phyloP scores from a whole-genome alignment of 305 asterid species.

The Solanum aculeatissimum region DNA sequence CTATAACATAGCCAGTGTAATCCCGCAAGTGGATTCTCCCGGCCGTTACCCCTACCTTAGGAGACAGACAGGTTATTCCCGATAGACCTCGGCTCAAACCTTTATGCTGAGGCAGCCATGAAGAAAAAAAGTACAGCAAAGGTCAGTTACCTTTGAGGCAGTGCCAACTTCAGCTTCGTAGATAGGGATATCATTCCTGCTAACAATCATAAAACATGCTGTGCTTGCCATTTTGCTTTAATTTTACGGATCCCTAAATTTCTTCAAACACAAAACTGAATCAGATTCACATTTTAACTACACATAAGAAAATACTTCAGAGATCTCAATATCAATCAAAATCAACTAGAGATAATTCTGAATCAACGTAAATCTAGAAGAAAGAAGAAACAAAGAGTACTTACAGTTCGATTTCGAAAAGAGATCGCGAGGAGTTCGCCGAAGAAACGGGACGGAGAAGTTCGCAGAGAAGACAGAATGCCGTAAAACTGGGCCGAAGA shows the following conservation, averaged over 20 bases:
- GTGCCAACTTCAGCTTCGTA: slow-evolving; percentile 95
- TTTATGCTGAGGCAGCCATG: not conserved
- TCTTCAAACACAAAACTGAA: not conserved
- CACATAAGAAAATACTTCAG: not conserved
- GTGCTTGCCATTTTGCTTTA: slow-evolving; percentile 47
- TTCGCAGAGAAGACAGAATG: not conserved
- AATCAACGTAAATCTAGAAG: not conserved
- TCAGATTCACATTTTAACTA: not conserved
- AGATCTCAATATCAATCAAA: not conserved
- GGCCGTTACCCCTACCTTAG: not conserved
- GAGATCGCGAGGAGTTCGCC: not conserved
- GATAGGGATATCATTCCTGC: slow-evolving; percentile 80
- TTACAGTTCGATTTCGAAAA: not conserved
- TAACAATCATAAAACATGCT: slow-evolving; percentile 83
- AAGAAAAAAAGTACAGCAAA: not conserved
- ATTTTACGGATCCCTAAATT: not conserved
- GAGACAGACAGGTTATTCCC: not conserved
- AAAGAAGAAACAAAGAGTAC: not conserved
- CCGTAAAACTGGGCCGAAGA: not conserved
- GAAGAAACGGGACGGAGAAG: not conserved
- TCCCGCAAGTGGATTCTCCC: not conserved
- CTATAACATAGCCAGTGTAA: not conserved
- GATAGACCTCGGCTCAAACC: not conserved
- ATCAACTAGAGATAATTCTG: not conserved
- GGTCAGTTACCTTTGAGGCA: slow-evolving; percentile 48